Evolutionary conservation across 2,329 filamentous ascomycete genomes (phyloP), one percentile per base, ranked within the genome.

Genomic region (Talaromyces pinophilus): DNA sequence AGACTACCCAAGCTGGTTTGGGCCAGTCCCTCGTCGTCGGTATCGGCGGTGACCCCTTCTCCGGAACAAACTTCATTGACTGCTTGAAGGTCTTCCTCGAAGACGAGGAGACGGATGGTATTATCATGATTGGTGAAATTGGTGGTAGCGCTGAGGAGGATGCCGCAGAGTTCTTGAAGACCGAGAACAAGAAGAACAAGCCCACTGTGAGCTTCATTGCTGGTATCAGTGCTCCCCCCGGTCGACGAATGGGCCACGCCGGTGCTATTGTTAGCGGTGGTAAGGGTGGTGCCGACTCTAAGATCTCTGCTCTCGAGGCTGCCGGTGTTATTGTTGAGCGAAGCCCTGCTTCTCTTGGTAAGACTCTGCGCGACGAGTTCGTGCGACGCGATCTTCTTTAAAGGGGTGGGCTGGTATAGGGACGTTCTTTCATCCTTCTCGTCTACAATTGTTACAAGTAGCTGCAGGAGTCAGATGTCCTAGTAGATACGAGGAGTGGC

Each of bases 71-170:
- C 88, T 99, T 98, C 86, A 98, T 99, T 83, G 95, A 99, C 87
- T 97, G 94, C 87, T 87, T 99, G 74, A 91, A 92, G 79, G 92
- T 98, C 78, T 99, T 99, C 88, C 88, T 97, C 75, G 86, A 96
- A 81, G 95, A 99, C 81, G 87, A 90, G 80, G 92, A 97, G 84
- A 99, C 95, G 46, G 95, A 99, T 79, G 95, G 95, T 78, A 97
- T 99, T 83, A 97, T 99, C 85, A 97, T 99, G 95, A 98, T 99
- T 80, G 95, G 95, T 79, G 95, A 98, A 85, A 98, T 99, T 79
- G 95, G 95, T 82, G 95, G 95, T 70, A 92, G 91, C 68, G 95
- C 95, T 67, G 95, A 99, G 85, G 95, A 99, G 85, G 95, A 99
- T 76, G 95, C 95, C 46, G 94, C 95, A 75, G 95, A 98, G 76